Base-by-base conservation (phyloP, 805 yeast species). In the Starmerella floricola region DNA sequence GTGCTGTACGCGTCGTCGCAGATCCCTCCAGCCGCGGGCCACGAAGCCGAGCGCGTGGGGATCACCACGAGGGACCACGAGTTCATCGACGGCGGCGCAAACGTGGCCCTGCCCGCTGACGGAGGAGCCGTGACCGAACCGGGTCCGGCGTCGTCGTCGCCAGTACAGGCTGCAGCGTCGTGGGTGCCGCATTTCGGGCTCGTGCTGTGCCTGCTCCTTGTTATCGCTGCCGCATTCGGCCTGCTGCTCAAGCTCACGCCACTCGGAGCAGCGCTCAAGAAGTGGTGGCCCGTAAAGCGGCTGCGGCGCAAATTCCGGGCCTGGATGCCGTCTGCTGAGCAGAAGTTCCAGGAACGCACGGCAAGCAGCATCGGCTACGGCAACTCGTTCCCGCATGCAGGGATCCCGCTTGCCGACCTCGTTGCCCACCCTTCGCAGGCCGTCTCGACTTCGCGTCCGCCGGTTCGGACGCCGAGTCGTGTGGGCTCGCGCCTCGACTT, bases 1-100 rank as follows among this genome's bases (percentile, higher is more conserved):
- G 58, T 91, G 3, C 59, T 88, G 11, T 83, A 77, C 58, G 95
- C 95, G 0, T 76, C 94, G 0, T 73, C 87, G 13, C 77, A 76
- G 48, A 68, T 83, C 6, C 58, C 55, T 30, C 50, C 56, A 2
- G 2, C 15, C 10, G 32, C 10, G 20, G 35, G 34, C 18, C 16
- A 23, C 18, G 23, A 23, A 3, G 37, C 20, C 30, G 29, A 2
- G 28, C 38, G 26, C 12, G 61, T 56, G 3, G 61, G 61, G 8
- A 45, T 43, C 39, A 24, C 36, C 4, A 38, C 36, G 12, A 49
- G 49, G 10, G 37, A 45, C 18, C 41, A 42, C 17, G 40, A 37
- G 11, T 55, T 49, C 34, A 36, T 51, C 4, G 61, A 60, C 2
- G 61, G 61, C 19, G 60, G 55, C n/a, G n/a, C n/a, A n/a, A n/a